These are phyloP conservation scores for Ceraceosorus guamensis DNA, from an alignment of 1,284 basidiomycete species.

Conservation along the genomic window DNA sequence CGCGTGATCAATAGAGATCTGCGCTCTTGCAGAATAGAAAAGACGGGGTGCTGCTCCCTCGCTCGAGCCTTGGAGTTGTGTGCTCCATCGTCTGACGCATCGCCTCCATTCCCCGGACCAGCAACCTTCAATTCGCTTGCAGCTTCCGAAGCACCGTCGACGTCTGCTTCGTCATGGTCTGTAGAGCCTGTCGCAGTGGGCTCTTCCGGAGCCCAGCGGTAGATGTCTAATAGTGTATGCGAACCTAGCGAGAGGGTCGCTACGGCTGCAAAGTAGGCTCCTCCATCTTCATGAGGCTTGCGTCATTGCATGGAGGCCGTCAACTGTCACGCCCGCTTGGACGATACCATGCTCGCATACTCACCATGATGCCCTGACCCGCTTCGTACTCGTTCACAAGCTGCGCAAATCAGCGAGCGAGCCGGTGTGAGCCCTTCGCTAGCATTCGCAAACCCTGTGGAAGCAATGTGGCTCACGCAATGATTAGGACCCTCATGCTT, in stretches of 20 bases:
- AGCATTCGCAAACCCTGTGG: no score
- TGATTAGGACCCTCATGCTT: slow-evolving; percentile 58
- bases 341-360: no score
- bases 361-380: slow-evolving; percentile 73
- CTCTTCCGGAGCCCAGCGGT: slow-evolving; percentile 56
- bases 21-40: slow-evolving; percentile 42
- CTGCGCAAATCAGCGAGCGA: slow-evolving; percentile 12
- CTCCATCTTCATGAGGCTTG: slow-evolving; percentile 90
- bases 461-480: slow-evolving; percentile 66
- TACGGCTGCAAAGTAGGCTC: slow-evolving; percentile 77
- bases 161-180: slow-evolving; percentile 44
- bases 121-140: no score
- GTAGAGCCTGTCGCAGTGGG: slow-evolving; percentile 22
- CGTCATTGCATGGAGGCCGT: no score
- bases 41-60: slow-evolving; percentile 30
- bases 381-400: slow-evolving; percentile 62
- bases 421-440: no score
- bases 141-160: no score
- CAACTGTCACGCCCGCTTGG: no score
- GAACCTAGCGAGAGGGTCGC: slow-evolving; percentile 81
- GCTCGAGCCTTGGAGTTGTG: slow-evolving; percentile 19
- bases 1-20: slow-evolving; percentile 40
- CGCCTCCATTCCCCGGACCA: no score
- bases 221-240: slow-evolving; percentile 76
- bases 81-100: slow-evolving; percentile 19